These are phyloP conservation scores for Psidium guajava DNA, from an alignment of 345 rosid species.

Conservation along the genomic window DNA sequence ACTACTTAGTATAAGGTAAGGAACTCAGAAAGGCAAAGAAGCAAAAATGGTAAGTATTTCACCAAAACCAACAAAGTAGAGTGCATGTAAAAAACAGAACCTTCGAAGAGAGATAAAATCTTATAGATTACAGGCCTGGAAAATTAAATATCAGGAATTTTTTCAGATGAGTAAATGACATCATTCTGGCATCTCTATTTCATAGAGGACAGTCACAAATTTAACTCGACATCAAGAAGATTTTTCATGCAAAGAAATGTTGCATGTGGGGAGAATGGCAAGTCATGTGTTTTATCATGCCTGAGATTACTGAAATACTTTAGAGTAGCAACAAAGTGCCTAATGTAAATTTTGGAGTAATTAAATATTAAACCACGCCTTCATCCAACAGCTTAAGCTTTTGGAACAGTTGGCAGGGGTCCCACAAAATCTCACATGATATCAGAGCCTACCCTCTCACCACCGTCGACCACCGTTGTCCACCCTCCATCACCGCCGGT, in stretches of 20 bases:
- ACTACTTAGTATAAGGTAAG: background rate
- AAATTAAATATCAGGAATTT: background rate
- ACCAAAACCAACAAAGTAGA: background rate
- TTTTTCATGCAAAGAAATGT: background rate
- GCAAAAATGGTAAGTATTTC: background rate
- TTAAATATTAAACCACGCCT: too few species aligned
- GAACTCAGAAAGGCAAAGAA: background rate
- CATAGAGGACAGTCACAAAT: background rate
- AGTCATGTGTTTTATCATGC: background rate
- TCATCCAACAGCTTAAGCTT: too few species aligned
- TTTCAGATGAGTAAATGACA: background rate
- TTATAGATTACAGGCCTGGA: background rate
- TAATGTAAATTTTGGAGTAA: too few species aligned
- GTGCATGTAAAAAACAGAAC: background rate
- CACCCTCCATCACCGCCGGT: too few species aligned
- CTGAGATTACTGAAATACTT: background rate
- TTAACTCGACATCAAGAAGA: background rate
- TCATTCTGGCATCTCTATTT: background rate
- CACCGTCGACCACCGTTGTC: too few species aligned
- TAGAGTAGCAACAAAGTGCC: background rate
- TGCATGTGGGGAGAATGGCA: background rate
- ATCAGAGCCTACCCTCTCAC: too few species aligned
- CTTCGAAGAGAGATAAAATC: background rate
- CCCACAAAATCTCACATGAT: too few species aligned
- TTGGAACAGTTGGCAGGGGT: too few species aligned